These are phyloP conservation scores for Polyporus arcularius DNA, from an alignment of 768 basidiomycete species.

Conservation along the genomic window DNA sequence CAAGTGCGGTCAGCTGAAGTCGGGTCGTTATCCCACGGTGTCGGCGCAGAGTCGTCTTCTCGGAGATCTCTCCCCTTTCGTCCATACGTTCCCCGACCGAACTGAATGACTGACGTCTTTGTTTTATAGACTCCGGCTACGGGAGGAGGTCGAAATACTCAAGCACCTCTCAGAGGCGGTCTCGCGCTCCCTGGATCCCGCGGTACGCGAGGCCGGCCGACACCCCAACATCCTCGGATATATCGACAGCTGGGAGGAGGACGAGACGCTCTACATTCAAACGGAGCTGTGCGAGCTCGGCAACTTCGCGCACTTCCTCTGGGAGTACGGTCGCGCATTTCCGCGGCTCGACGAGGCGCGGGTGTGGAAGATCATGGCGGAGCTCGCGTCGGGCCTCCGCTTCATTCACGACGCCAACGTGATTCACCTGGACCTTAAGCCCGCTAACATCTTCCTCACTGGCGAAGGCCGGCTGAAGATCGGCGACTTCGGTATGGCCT, in stretches of 20 bases:
- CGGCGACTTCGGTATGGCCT: conserved; percentile 99
- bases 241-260: conserved; percentile 96
- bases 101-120: not conserved
- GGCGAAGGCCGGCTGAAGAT: conserved; percentile 88
- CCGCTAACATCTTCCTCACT: conserved; percentile 94
- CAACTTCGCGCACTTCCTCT: conserved; percentile 87
- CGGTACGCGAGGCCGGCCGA: conserved; percentile 26
- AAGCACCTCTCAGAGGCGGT: conserved; percentile 62
- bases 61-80: not conserved
- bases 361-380: conserved; percentile 94
- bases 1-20: not conserved
- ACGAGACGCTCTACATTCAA: conserved; percentile 83
- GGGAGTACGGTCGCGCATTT: conserved; percentile 85
- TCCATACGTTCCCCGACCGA: conserved; percentile 1
- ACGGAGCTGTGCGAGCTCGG: conserved; percentile 95
- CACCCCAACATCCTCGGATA: conserved; percentile 88
- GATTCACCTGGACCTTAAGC: conserved; percentile 96
- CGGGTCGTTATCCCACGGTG: not conserved
- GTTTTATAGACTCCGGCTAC: conserved; percentile 68
- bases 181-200: conserved; percentile 28
- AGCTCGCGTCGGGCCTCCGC: conserved; percentile 83
- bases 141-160: conserved; percentile 93
- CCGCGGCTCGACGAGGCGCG: conserved; percentile 87
- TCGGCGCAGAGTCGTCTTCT: not conserved
- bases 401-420: conserved; percentile 90